Base-by-base conservation (phyloP, 441 rosid genomes). In the Euphorbia schlechtendalii region DNA sequence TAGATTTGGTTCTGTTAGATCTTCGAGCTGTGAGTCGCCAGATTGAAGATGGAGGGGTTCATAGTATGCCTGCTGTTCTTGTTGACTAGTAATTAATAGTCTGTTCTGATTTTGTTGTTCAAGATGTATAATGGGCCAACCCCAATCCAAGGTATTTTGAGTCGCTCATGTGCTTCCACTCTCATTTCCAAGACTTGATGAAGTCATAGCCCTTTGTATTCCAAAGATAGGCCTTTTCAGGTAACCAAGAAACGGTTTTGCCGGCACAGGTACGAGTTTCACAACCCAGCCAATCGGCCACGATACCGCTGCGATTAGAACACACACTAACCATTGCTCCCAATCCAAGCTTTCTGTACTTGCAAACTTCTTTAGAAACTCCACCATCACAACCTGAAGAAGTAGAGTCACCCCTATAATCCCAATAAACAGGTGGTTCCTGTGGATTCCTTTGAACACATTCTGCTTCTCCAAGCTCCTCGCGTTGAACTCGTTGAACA, bases 401-500 rank as follows among this genome's bases (percentile, higher is more conserved):
- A 82, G 68, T 25, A 90, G 57, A 0, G 93, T 88, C 45, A 81
- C 34, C 1, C 76, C 87, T 48, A 88, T 72, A 69, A 88, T 88
- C 63, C 84, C 90, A 0, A 84, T 56, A 73, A 90, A 86, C 63
- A 87, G 68, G 62, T 68, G 73, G 65, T 82, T 90, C 76, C 69
- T 78, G 58, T 70, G 77, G 27, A 88, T 58, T 0, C 88, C 97
- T 74, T 79, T 59, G 66, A 90, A 88, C 41, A 90, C 91, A 28
- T 90, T 90, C 73, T 73, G 73, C 80, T 88, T 81, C 69, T 83
- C 91, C 59, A 84, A 68, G 67, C 77, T 85, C 78, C 97, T 82
- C 9, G 93, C 81, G 7, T 90, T 90, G 83, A 90, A 90, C 64
- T 90, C 92, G 36, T 90, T 90, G 81, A 88, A 86, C 17, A 90